Evolutionary conservation across 2,329 filamentous ascomycete genomes (phyloP).

Genomic region (Aspergillus alliaceus): DNA sequence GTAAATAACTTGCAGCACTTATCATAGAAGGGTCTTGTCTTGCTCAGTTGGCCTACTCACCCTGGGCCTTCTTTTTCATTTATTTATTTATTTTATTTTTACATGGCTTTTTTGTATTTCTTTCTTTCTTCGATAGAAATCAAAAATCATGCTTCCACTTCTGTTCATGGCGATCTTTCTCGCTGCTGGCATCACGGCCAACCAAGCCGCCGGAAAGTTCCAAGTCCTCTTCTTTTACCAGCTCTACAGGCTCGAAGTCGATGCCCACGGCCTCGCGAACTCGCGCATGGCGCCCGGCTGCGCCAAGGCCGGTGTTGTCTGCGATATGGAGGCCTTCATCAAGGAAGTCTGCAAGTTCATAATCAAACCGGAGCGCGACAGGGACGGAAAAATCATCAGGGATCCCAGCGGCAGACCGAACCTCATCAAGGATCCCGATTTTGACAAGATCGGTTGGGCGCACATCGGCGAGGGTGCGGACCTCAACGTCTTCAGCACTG

Average conservation of each 20-base stretch:
- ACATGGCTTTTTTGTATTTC: background rate
- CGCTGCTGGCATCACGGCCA: background rate
- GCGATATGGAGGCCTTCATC: background rate
- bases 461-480: background rate
- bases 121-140: background rate
- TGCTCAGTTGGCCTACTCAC: background rate
- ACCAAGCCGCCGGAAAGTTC: background rate
- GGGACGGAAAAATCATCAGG: too few species aligned
- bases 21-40: background rate
- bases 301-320: background rate
- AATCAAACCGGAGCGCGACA: too few species aligned
- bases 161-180: background rate
- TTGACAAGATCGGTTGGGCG: background rate
- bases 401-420: too few species aligned
- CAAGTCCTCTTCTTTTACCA: background rate
- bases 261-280: background rate
- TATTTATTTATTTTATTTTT: background rate
- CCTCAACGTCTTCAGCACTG: background rate
- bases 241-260: background rate
- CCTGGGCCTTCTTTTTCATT: rapidly evolving
- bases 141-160: background rate
- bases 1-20: background rate
- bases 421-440: background rate
- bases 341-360: too few species aligned
- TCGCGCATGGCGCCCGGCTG: background rate